These are phyloP conservation scores for barley (Hordeum vulgare) DNA, from an alignment of 176 grass and related monocot genomes.

Conservation along the genomic window MorexV3_pseudomolecules_assembly NC_058519.1:58292641-58293140, in stretches of 20 bases:
- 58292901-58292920: constrained; percentile 36
- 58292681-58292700: constrained; percentile 32
- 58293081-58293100: constrained; percentile 1
- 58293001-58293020: not conserved
- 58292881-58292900: constrained; percentile 6
- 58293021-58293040: not conserved
- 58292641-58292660: not conserved
- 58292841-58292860: not conserved
- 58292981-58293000: not conserved
- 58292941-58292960: not conserved
- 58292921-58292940: constrained; percentile 9
- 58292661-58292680: not conserved
- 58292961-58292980: not conserved
- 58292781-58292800: constrained; percentile 9
- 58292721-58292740: not conserved
- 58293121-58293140: not conserved
- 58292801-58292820: not conserved
- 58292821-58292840: not conserved
- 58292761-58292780: constrained; percentile 27
- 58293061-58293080: constrained; percentile 21
- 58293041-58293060: constrained; percentile 27
- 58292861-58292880: constrained; percentile 1
- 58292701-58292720: constrained; percentile 2
- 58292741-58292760: not conserved
- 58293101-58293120: constrained; percentile 16